A percentile compares a stretch with the other conserved stretches of the same genome.
These are phyloP conservation scores for Leucoagaricus sp. DNA, from an alignment of 1,284 basidiomycete genomes.

Conservation along the genomic window DNA sequence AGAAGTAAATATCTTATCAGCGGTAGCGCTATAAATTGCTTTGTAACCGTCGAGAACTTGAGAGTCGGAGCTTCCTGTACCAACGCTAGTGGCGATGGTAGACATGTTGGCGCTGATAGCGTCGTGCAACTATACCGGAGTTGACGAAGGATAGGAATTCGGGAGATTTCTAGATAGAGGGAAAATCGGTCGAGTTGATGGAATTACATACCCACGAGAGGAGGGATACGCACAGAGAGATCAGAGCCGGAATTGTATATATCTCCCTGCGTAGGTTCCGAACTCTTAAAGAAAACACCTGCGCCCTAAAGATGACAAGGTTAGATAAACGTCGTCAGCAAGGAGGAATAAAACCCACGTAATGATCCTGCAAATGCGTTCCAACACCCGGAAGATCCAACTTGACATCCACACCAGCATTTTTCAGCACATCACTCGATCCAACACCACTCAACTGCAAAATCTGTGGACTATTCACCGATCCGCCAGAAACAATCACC, in stretches of 20 bases:
- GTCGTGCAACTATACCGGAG: constrained; percentile 36
- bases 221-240: constrained; percentile 28
- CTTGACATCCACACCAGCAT: constrained; percentile 49
- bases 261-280: constrained; percentile 46
- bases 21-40: constrained; percentile 55
- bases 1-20: constrained; percentile 41
- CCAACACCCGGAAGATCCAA: constrained; percentile 74
- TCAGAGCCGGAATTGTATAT: constrained; percentile 38
- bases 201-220: constrained; percentile 20
- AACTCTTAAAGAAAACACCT: constrained; percentile 48
- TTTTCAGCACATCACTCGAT: constrained; percentile 54
- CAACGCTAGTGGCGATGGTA: constrained; percentile 4
- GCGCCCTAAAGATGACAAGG: constrained; percentile 41
- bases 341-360: constrained; percentile 32
- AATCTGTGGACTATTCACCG: constrained; percentile 67
- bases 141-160: constrained; percentile 65
- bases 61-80: constrained; percentile 35
- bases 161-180: constrained; percentile 22
- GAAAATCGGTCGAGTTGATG: not conserved
- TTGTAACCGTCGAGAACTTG: constrained; percentile 65
- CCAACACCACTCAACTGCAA: constrained; percentile 77
- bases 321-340: not conserved
- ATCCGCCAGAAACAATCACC: constrained; percentile 63
- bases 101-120: constrained; percentile 4
- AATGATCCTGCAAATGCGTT: constrained; percentile 75